A percentile compares a stretch with the other conserved stretches of the same genome.
Evolutionary conservation across 768 basidiomycete genomes (phyloP).

Genomic region (Paxillus involutus): DNA sequence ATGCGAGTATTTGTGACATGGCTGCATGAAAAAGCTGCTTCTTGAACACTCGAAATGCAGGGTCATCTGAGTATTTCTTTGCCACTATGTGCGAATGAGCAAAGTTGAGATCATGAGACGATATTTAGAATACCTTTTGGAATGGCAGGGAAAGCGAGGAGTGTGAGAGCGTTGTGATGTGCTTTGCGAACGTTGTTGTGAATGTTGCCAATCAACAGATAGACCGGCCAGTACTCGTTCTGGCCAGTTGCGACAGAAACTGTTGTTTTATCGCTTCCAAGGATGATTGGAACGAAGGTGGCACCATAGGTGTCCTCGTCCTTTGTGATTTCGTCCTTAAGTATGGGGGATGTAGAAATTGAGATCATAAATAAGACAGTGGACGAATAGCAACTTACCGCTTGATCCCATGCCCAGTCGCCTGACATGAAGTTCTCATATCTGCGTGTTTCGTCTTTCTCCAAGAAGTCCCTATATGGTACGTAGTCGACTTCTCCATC

Average conservation of each 20-base stretch:
- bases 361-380: too few relatives aligned
- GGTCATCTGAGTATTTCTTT: too few relatives aligned
- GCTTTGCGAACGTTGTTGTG: slow-evolving; percentile 12
- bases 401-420: too few relatives aligned
- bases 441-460: too few relatives aligned
- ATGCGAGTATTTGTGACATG: background rate
- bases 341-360: too few relatives aligned
- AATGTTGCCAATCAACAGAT: slow-evolving; percentile 15
- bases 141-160: slow-evolving; percentile 9
- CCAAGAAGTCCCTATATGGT: too few relatives aligned
- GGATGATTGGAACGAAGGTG: slow-evolving; percentile 15
- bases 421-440: too few relatives aligned
- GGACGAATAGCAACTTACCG: too few relatives aligned
- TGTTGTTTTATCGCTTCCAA: slow-evolving; percentile 25
- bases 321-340: too few relatives aligned
- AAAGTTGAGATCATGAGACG: too few relatives aligned
- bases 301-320: slow-evolving; percentile 2
- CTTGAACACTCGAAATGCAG: background rate
- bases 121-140: background rate
- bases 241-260: slow-evolving; percentile 22
- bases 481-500: too few relatives aligned
- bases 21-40: background rate
- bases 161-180: slow-evolving; percentile 8
- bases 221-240: slow-evolving; percentile 20
- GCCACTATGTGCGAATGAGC: too few relatives aligned